Conservation (phyloP, 352 stramenopile species). For the Blastocystis sp. region DNA sequence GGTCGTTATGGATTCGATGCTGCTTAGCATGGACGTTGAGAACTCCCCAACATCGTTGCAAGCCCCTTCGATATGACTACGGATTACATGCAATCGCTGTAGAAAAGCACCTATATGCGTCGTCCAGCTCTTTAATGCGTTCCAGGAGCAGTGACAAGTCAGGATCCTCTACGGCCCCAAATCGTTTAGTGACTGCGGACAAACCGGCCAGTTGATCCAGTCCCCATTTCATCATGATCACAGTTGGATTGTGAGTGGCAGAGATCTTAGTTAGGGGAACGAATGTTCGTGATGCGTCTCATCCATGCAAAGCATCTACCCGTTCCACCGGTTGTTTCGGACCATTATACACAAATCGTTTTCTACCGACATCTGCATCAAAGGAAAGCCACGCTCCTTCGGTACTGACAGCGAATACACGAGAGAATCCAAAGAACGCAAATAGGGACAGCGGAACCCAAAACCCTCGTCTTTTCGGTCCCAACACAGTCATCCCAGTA, state of each 20-base stretch:
- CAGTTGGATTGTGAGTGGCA: background rate
- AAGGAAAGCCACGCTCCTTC: too few relatives aligned
- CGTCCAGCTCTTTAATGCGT: constrained; percentile 30
- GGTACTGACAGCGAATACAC: too few relatives aligned
- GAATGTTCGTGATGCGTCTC: too few relatives aligned
- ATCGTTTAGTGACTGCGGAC: constrained; percentile 42
- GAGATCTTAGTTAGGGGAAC: too few relatives aligned
- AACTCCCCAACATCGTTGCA: constrained; percentile 41
- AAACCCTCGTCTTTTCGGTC: background rate
- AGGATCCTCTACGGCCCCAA: constrained; percentile 14
- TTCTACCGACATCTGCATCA: too few relatives aligned
- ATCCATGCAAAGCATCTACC: too few relatives aligned
- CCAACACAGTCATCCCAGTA: too few relatives aligned
- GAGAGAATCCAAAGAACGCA: background rate
- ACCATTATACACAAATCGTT: too few relatives aligned
- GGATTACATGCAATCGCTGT: background rate
- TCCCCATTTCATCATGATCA: constrained; percentile 53
- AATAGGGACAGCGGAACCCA: background rate
- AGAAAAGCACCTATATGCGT: constrained; percentile 25
- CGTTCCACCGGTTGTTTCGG: too few relatives aligned
- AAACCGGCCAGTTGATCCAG: constrained; percentile 32
- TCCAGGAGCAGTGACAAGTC: constrained; percentile 10
- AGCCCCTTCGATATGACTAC: constrained; percentile 61
- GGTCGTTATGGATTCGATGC: background rate
- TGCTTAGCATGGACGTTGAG: background rate